phyloP scores from a whole-genome alignment of 1,284 basidiomycete genomes.

The Rhizoctonia solani region DNA sequence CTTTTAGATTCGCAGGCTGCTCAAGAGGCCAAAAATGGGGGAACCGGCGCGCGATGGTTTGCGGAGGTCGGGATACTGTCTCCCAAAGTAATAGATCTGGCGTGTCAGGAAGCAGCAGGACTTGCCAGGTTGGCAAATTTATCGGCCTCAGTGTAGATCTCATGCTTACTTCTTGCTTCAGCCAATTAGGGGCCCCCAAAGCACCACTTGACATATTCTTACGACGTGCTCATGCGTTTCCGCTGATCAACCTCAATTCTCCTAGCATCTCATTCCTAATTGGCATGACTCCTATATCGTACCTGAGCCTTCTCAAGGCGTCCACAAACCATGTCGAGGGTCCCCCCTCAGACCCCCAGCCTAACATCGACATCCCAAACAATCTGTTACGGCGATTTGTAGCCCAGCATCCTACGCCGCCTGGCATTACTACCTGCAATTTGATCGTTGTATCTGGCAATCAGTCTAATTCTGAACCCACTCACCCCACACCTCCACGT shows the following conservation, averaged over 20 bases:
- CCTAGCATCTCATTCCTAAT: constrained; percentile 72
- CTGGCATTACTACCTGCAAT: constrained; percentile 61
- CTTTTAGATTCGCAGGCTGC: constrained; percentile 66
- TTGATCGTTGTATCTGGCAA: constrained; percentile 54
- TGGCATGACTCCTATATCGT: constrained; percentile 66
- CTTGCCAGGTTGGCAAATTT: constrained; percentile 57
- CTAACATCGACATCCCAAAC: constrained; percentile 58
- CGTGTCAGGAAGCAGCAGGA: constrained; percentile 57
- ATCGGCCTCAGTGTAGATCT: constrained; percentile 41
- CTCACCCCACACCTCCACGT: constrained; percentile 10
- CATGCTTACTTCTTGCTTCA: not conserved
- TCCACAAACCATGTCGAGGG: constrained; percentile 39
- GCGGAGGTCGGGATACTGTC: constrained; percentile 61
- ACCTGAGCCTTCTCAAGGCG: constrained; percentile 60
- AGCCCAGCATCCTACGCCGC: constrained; percentile 46
- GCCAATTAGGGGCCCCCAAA: constrained; percentile 8
- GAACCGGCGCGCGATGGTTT: constrained; percentile 66
- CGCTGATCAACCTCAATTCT: constrained; percentile 65
- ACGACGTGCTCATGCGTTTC: constrained; percentile 63
- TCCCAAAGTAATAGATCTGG: constrained; percentile 54
- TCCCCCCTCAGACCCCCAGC: constrained; percentile 43
- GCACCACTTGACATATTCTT: constrained; percentile 69
- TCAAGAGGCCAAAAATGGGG: constrained; percentile 48
- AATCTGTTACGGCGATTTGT: constrained; percentile 55
- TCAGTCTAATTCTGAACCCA: not conserved